Evolutionary conservation across 805 yeast genomes (phyloP).

Genomic region (Zygoascus flipseniorum): DNA sequence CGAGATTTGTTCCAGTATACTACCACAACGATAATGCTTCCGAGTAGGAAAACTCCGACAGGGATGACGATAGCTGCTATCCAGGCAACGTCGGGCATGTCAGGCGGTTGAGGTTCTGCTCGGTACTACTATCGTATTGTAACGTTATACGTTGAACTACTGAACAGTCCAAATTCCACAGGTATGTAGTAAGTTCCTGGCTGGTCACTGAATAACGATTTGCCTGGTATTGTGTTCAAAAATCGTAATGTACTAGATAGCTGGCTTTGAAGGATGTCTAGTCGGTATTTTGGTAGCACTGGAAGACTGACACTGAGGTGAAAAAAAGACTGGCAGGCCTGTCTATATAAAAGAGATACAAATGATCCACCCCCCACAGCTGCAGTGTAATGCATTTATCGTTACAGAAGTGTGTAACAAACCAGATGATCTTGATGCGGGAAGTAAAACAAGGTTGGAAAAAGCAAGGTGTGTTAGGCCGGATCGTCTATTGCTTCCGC

Average conservation of each 20-base stretch:
- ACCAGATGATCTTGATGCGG: not conserved
- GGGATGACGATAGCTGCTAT: conserved; percentile 19
- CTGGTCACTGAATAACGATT: no score
- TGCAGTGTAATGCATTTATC: not conserved
- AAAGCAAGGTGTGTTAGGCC: not conserved
- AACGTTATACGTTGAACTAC: no score
- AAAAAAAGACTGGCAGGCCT: not conserved
- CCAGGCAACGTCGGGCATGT: conserved; percentile 5
- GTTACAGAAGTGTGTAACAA: not conserved
- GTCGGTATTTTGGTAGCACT: no score
- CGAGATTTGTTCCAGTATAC: not conserved
- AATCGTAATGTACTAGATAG: no score
- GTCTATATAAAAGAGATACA: not conserved
- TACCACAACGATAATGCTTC: not conserved
- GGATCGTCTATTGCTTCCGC: not conserved
- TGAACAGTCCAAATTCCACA: no score
- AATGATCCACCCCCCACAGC: not conserved
- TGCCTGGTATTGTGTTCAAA: no score
- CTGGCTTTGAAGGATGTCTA: no score
- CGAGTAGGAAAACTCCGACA: conserved; percentile 10
- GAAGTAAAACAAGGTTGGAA: not conserved
- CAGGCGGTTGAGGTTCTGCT: not conserved
- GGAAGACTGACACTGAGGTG: not conserved
- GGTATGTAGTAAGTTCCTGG: no score
- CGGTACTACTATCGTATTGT: no score